These are phyloP conservation scores for Penicillium cinerascens DNA, from an alignment of 495 filamentous ascomycete species.

Conservation along the genomic window DNA sequence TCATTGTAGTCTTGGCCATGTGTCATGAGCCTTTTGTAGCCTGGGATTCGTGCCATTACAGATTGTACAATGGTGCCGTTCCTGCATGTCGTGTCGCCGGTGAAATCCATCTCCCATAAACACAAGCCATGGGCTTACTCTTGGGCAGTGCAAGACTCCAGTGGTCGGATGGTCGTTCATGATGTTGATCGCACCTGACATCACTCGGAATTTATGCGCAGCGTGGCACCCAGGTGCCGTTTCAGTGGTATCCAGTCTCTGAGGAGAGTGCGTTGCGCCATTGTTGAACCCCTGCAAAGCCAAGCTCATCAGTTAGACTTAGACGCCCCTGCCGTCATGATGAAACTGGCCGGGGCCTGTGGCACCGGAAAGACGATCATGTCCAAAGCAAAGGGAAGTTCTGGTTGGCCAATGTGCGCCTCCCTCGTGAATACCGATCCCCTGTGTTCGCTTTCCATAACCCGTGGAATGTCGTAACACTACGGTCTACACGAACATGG, in stretches of 20 bases:
- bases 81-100: not conserved
- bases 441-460: constrained; percentile 7
- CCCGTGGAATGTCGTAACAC: constrained; percentile 19
- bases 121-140: not conserved
- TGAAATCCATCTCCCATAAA: not conserved
- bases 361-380: not conserved
- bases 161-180: not conserved
- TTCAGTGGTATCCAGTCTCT: not conserved
- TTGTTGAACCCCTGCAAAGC: constrained; percentile 3
- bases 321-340: constrained; percentile 6
- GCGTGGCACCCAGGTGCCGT: constrained; percentile 10
- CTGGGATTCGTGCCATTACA: not conserved
- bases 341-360: not conserved
- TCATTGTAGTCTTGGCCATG: not conserved
- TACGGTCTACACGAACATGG: constrained; percentile 1
- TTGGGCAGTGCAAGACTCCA: not conserved
- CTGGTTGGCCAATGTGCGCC: constrained; percentile 9
- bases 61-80: not conserved
- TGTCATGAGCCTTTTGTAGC: not conserved
- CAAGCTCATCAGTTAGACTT: not conserved
- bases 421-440: constrained; percentile 17
- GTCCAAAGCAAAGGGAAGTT: not conserved
- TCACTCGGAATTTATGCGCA: not conserved
- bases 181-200: constrained; percentile 1
- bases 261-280: constrained; percentile 3